phyloP scores from a whole-genome alignment of 768 basidiomycete genomes.

The Guyanaporus albipodus region DNA sequence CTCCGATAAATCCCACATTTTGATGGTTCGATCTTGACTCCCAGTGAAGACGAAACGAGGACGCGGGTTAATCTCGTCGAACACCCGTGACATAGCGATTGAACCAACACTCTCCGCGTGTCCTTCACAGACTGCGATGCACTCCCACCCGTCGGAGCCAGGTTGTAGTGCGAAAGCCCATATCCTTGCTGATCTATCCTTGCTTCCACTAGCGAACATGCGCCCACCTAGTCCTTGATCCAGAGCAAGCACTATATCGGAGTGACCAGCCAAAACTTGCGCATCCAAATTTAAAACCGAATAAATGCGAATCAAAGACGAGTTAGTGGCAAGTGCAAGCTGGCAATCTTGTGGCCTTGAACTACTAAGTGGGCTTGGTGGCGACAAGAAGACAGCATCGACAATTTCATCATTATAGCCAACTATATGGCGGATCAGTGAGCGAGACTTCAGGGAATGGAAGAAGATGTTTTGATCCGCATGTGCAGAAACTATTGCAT shows the following conservation, averaged over 20 bases:
- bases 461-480: constrained; percentile 97
- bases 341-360: constrained; percentile 52
- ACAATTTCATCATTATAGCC: constrained; percentile 99
- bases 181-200: constrained; percentile 82
- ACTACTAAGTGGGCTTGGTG: constrained; percentile 27
- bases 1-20: constrained; percentile 91
- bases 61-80: constrained; percentile 19
- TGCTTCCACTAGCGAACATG: constrained; percentile 88
- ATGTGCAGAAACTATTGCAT: constrained; percentile 76
- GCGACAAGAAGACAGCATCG: constrained; percentile 75
- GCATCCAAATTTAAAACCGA: constrained; percentile 73
- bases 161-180: constrained; percentile 51
- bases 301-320: constrained; percentile 90
- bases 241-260: constrained; percentile 85
- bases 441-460: constrained; percentile 68
- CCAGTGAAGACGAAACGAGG: constrained; percentile 86
- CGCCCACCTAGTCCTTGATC: constrained; percentile 62
- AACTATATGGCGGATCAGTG: constrained; percentile 75
- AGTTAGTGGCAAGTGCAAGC: constrained; percentile 95
- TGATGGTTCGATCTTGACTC: constrained; percentile 95
- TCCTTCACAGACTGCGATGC: constrained; percentile 86
- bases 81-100: constrained; percentile 66
- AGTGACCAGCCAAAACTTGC: constrained; percentile 82
- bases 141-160: constrained; percentile 39
- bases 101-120: constrained; percentile 94